Evolutionary conservation across 2,329 filamentous ascomycete genomes (phyloP), one percentile per base, ranked within the genome.

Genomic region (Phialophora expanda): DNA sequence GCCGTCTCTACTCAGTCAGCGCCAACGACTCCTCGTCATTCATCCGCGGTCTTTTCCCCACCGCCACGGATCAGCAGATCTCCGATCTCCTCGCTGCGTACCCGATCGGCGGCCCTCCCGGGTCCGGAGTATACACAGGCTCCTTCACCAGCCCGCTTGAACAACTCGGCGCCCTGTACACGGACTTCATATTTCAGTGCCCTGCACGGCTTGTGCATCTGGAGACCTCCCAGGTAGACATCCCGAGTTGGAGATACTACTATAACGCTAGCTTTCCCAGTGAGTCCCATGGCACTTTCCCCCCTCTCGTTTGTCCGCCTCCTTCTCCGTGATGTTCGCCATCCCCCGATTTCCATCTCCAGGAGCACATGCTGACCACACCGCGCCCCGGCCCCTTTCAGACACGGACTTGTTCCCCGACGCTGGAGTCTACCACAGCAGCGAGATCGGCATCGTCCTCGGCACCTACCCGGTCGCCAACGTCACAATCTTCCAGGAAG

Each of bases 371-470:
- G 32, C 32, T 34, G 12, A 34, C 32, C 32, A 12, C 44, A 7
- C 4, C 20, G 3, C 48, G 2, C 0, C 17, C 48, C 8, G 0
- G 1, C 6, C 20, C 14, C 12, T 20, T 17, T 12, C 9, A 55
- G 53, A 57, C 55, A 57, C 55, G 3, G 56, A 72, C 53, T 48
- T 65, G 20, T 69, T 71, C 58, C 61, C 66, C 4, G 70, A 69
- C 8, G 51, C 61, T 7, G 75, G 75, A 2, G 76, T 74, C 1
- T 80, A 75, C 51, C 78, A 80, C 56, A 65, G 64, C 17, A 70
- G 71, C 4, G 78, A 79, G 48, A 74, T 79, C n/a, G 70, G 72
- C 2, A 62, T 72, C 22, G 69, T 74, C 11, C 75, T 73, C 55
- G 74, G 74, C 14, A 75, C 74, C 1, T 76, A 76, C 61, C 56